phyloP scores from a whole-genome alignment of 1,139 yeast species.

The Kurtzmaniella quercitrusa region DNA sequence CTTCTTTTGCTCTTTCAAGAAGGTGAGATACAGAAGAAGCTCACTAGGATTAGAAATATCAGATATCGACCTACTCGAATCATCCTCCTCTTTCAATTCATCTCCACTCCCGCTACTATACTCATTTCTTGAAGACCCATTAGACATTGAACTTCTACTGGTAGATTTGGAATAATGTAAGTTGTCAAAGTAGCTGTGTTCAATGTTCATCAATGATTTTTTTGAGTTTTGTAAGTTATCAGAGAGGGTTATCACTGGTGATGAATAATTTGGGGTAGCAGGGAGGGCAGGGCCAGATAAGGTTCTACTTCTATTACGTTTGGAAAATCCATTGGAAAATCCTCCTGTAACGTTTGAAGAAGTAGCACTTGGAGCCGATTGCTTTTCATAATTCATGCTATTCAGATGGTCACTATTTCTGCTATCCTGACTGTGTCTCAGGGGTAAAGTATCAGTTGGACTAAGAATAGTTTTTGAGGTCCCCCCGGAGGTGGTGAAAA shows the following conservation, averaged over 20 bases:
- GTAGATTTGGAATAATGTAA: constrained; percentile 9
- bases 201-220: constrained; percentile 28
- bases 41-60: constrained; percentile 27
- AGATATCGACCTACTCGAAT: constrained; percentile 16
- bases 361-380: neutral
- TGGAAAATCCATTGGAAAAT: neutral
- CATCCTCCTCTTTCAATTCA: constrained; percentile 1
- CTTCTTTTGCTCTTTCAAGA: constrained; percentile 26
- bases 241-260: constrained; percentile 40
- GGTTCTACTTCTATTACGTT: constrained; percentile 5
- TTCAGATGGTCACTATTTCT: constrained; percentile 10
- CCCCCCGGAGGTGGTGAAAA: neutral
- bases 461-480: neutral
- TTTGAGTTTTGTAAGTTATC: constrained; percentile 30
- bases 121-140: neutral
- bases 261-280: constrained; percentile 33
- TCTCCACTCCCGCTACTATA: constrained; percentile 3
- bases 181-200: constrained; percentile 34
- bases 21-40: constrained; percentile 28
- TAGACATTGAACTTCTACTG: constrained; percentile 1
- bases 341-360: neutral
- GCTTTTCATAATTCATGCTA: constrained; percentile 2
- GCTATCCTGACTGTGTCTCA: constrained; percentile 15
- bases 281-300: constrained; percentile 10
- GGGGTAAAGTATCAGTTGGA: constrained; percentile 9